Conservation (phyloP, 176 grass and related monocot species). For the Juncus effusus region DNA sequence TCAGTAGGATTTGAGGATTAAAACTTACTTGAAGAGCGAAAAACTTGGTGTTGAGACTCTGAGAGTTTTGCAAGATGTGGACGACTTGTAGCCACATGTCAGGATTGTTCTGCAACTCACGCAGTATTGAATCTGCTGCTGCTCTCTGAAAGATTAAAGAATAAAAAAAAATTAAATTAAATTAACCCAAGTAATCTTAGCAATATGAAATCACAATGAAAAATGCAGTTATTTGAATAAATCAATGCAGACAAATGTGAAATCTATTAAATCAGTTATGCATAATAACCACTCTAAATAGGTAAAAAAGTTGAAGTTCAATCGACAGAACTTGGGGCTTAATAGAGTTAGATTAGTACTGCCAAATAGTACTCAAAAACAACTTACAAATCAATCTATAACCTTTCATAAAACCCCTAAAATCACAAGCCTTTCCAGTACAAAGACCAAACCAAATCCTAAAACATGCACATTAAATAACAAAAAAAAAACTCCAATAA, state of each 20-base stretch:
- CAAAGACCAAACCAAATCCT: neutral
- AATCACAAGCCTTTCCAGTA: neutral
- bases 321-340: too few species aligned
- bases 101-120: constrained; percentile 91
- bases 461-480: neutral
- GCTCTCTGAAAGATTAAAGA: constrained; percentile 54
- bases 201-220: neutral
- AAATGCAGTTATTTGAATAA: too few species aligned
- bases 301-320: too few species aligned
- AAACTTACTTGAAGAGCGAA: constrained; percentile 89
- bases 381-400: neutral
- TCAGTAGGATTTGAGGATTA: neutral
- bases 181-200: neutral
- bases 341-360: too few species aligned
- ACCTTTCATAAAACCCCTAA: neutral
- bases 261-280: too few species aligned
- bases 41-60: constrained; percentile 96
- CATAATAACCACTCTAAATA: too few species aligned
- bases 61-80: constrained; percentile 89
- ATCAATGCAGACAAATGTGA: too few species aligned
- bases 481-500: neutral
- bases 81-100: constrained; percentile 98
- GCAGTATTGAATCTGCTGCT: constrained; percentile 86
- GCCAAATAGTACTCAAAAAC: too few species aligned
- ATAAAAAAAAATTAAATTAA: constrained; percentile 16